Percentiles rank a stretch among this genome's conserved stretches.
Evolutionary conservation across 495 filamentous ascomycete species (phyloP).

Genomic region (Penicillium robsamsonii): DNA sequence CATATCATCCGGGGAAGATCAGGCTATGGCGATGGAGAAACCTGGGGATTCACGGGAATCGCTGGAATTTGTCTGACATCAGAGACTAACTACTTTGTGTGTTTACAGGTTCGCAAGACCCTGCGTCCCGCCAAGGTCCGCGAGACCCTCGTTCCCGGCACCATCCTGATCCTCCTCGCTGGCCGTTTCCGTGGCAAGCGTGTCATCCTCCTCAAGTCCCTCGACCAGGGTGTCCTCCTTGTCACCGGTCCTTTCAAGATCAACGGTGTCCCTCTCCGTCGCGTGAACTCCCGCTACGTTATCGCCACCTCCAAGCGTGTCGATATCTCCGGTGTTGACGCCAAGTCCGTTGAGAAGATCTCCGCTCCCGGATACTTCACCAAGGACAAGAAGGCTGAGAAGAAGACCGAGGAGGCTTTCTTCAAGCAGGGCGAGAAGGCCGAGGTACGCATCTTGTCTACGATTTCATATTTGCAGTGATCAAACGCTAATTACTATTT

Average conservation of each 20-base stretch:
- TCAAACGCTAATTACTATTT: conserved; percentile 16
- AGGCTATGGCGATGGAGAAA: conserved; percentile 8
- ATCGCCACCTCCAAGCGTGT: conserved; percentile 93
- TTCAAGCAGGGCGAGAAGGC: conserved; percentile 97
- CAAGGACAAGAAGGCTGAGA: conserved; percentile 85
- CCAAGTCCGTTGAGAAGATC: conserved; percentile 80
- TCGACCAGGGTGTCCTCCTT: conserved; percentile 94
- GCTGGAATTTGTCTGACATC: conserved; percentile 11
- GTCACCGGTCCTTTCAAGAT: conserved; percentile 99
- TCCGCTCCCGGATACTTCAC: conserved; percentile 86
- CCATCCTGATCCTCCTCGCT: conserved; percentile 96
- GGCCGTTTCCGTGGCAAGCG: conserved; percentile 99
- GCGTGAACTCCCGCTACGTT: conserved; percentile 98
- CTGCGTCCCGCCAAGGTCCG: conserved; percentile 81
- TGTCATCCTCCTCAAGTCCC: conserved; percentile 95
- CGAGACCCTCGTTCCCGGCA: conserved; percentile 83
- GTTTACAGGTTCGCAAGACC: conserved; percentile 85
- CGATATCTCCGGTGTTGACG: conserved; percentile 79
- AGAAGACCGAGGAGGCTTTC: conserved; percentile 93
- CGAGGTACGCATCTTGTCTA: conserved; percentile 63
- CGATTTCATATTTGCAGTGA: neutral
- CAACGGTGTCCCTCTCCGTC: conserved; percentile 97
- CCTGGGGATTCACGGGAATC: conserved; percentile 2
- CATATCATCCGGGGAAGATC: conserved; percentile 13
- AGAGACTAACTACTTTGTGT: conserved; percentile 37